Conservation (phyloP, 495 filamentous ascomycete species). For the Pseudoneurospora amorphoporcata region DNA sequence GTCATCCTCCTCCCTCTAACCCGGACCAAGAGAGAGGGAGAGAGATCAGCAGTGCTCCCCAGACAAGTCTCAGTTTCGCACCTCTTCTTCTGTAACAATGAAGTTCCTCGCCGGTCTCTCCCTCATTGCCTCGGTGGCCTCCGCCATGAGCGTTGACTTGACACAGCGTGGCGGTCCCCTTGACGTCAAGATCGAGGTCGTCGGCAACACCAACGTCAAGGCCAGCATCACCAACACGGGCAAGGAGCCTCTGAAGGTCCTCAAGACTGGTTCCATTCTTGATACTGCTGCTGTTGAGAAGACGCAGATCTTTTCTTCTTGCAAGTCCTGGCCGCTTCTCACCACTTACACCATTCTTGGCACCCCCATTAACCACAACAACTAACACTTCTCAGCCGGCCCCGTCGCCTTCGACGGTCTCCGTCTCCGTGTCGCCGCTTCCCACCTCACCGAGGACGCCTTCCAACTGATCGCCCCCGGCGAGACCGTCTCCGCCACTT, state of each 20-base stretch:
- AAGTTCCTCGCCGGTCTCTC: slow-evolving; percentile 27
- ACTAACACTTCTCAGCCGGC: slow-evolving; percentile 22
- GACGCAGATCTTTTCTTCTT: slow-evolving; percentile 42
- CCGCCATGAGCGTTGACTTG: slow-evolving; percentile 34
- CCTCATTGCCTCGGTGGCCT: slow-evolving; percentile 35
- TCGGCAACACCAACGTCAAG: slow-evolving; percentile 47
- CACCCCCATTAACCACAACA: background rate
- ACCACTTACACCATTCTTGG: background rate
- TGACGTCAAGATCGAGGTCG: slow-evolving; percentile 41
- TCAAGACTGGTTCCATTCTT: slow-evolving; percentile 54
- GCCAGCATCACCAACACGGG: slow-evolving; percentile 53
- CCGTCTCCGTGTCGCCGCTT: slow-evolving; percentile 35
- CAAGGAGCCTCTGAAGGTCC: slow-evolving; percentile 40
- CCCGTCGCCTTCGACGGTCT: slow-evolving; percentile 50
- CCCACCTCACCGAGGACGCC: slow-evolving; percentile 37
- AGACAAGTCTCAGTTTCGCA: background rate
- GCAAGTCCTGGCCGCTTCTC: slow-evolving; percentile 22
- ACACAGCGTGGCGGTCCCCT: slow-evolving; percentile 34
- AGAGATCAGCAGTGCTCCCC: background rate
- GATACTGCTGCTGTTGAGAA: slow-evolving; percentile 51
- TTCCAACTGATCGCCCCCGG: slow-evolving; percentile 49
- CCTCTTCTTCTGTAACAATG: slow-evolving; percentile 16
- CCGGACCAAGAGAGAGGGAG: background rate
- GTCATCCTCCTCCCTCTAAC: background rate
- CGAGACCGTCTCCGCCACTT: slow-evolving; percentile 42